Evolutionary conservation across 2,329 filamentous ascomycete genomes (phyloP), one percentile per base, ranked within the genome.

Genomic region (Lasiodiplodia citricola): DNA sequence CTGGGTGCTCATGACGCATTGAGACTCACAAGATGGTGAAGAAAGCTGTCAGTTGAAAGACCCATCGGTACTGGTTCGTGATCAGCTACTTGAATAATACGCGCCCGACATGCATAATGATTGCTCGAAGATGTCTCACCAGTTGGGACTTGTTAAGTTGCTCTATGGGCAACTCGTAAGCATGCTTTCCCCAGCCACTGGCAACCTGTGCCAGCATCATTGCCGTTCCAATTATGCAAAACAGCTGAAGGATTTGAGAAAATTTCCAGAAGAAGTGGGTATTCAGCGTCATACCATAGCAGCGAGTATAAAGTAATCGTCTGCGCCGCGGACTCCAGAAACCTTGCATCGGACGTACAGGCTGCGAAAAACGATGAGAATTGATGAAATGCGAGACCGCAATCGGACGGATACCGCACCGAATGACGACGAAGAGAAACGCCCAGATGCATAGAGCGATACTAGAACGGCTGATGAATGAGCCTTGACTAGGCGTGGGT

Each of bases 131-230:
- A 7, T 3, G 8, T 25, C 44, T 62, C 28, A 67, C 66, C 31
- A 68, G 4, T 23, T 68, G 66, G 11, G 35, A 47, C 23, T 41
- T 68, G 18, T 62, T 54, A 0, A 63, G 23, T n/a, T 68, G 21
- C 3, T 68, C 18, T 1, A 68, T 4, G 5, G 56, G 16, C 37
- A 55, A 6, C 16, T 52, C 14, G 14, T 18, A 50, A 10, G 56
- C 10, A 55, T 68, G 66, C 18, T 37, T 35, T 21, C 66, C 66
- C 66, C 66, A 68, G 16, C 57, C 66, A 10, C 41, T 14, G 14
- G 50, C 21, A 2, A 68, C 66, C 28, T 68, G 66, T n/a, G 25
- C 44, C 23, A 68, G 8, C 44, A 68, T 63, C 35, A 47, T 21
- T 1, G n/a, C 35, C 5, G 63, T 66, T 14, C 4, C 18, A 2